Conservation (phyloP, 2,329 filamentous ascomycete species). For the Ophiostoma sp. region DNA sequence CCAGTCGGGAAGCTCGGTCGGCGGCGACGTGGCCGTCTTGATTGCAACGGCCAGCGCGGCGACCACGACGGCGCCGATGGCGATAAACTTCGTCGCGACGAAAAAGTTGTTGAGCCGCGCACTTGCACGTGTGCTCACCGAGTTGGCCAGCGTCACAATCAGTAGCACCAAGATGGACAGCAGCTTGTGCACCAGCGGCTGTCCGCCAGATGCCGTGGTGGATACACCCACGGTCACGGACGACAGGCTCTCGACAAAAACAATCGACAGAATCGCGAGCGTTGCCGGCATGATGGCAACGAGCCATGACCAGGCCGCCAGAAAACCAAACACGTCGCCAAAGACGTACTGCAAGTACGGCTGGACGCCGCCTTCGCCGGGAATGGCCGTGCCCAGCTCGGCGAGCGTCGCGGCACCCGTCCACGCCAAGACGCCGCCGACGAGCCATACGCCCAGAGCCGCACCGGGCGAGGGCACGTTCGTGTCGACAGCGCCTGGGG, state of each 20-base stretch:
- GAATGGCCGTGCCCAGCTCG: constrained; percentile 58
- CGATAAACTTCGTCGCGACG: constrained; percentile 49
- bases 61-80: constrained; percentile 44
- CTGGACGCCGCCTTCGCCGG: constrained; percentile 58
- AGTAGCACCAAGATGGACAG: constrained; percentile 45
- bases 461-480: constrained; percentile 57
- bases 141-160: constrained; percentile 47
- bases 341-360: constrained; percentile 57
- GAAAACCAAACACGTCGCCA: constrained; percentile 56
- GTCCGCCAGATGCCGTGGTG: neutral
- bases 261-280: constrained; percentile 58
- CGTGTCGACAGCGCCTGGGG: constrained; percentile 57
- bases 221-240: neutral
- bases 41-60: constrained; percentile 45
- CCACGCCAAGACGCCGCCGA: constrained; percentile 59
- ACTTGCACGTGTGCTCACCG: constrained; percentile 50
- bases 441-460: constrained; percentile 54
- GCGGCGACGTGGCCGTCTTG: constrained; percentile 31
- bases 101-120: constrained; percentile 53
- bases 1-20: constrained; percentile 44
- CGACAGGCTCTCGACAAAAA: constrained; percentile 54
- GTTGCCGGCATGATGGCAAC: constrained; percentile 60
- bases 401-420: constrained; percentile 57
- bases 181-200: constrained; percentile 43
- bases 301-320: constrained; percentile 62